These are phyloP conservation scores for Bjerkandera adusta DNA, from an alignment of 1,284 basidiomycete genomes.

Conservation along the genomic window DNA sequence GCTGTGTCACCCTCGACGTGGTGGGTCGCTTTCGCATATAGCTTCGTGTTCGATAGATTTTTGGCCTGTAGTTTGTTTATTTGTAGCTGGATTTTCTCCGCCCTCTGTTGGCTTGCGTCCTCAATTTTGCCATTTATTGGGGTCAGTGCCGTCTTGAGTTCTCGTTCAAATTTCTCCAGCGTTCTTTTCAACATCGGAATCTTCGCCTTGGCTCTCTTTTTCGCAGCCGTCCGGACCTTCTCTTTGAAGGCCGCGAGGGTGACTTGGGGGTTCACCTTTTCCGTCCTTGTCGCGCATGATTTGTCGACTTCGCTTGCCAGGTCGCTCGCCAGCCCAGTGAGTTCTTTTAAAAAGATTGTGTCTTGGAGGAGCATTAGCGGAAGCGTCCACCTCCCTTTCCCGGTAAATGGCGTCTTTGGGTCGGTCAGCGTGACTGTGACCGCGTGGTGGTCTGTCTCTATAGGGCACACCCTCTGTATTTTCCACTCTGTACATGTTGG, in stretches of 20 bases:
- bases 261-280: background rate
- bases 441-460: constrained; percentile 27
- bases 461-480: constrained; percentile 13
- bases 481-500: constrained; percentile 24
- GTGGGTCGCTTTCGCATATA: no score
- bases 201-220: background rate
- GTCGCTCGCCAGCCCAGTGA: no score
- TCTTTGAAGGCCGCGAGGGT: background rate
- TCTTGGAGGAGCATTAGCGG: background rate
- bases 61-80: no score
- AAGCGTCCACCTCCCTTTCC: background rate
- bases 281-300: background rate
- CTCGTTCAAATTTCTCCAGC: no score
- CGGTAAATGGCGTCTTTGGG: background rate
- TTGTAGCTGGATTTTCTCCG: no score
- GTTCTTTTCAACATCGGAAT: constrained; percentile 2
- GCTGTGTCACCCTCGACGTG: no score
- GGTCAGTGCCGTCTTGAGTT: no score
- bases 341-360: no score
- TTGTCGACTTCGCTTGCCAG: no score
- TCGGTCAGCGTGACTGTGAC: background rate
- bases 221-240: background rate
- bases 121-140: no score
- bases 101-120: no score
- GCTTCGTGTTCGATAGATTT: no score